Conservation (phyloP, 2,329 filamentous ascomycete species). For the Fusarium citri region DNA sequence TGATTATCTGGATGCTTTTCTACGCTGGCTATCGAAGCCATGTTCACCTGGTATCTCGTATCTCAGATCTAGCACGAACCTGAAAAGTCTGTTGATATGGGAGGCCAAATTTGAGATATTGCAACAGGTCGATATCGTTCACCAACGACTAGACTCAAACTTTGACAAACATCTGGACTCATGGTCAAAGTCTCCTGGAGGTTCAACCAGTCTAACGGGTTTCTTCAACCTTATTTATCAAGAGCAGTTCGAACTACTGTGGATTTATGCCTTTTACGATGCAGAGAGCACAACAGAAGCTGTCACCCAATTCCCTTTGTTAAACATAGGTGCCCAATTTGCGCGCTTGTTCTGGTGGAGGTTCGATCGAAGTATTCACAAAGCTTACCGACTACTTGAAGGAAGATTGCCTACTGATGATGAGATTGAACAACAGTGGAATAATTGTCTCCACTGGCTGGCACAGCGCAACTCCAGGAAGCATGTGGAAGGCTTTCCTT, state of each 20-base stretch:
- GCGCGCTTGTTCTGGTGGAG: neutral
- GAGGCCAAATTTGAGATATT: neutral
- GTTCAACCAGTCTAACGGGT: accelerated
- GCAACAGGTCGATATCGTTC: accelerated
- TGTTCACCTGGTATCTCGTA: neutral
- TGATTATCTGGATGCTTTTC: accelerated
- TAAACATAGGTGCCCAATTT: neutral
- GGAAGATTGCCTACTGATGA: accelerated
- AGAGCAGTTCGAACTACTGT: neutral
- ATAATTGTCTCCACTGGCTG: neutral
- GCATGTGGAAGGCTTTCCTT: neutral
- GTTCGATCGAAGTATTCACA: neutral
- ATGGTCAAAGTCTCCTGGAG: accelerated
- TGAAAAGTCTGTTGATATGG: neutral
- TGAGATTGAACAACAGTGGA: neutral
- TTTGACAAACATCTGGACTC: neutral
- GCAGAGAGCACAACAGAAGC: too few species aligned
- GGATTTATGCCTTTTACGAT: neutral
- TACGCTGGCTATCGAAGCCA: neutral
- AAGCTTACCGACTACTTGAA: neutral
- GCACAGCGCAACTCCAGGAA: accelerated
- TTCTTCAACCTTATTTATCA: neutral
- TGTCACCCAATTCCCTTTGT: accelerated
- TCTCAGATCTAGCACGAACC: neutral
- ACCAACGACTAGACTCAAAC: neutral